Percentiles rank a stretch among this genome's conserved stretches.
Conservation (phyloP, 441 rosid species). For the Syzygium syzygioides region DNA sequence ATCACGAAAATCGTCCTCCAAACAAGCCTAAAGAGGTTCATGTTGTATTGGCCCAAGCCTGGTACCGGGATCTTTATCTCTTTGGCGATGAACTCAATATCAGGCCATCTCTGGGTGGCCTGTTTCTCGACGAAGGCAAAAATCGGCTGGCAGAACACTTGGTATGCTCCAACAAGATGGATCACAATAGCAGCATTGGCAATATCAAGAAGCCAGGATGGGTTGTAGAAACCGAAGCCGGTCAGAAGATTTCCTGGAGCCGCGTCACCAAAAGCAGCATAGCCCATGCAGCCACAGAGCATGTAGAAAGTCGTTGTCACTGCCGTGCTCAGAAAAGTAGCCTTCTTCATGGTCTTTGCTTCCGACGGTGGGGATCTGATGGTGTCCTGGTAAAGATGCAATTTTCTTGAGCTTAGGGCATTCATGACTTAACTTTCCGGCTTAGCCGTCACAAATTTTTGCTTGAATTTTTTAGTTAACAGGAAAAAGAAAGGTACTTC, state of each 20-base stretch:
- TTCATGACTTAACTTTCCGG: background rate
- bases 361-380: slow-evolving; percentile 44
- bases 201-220: slow-evolving; percentile 46
- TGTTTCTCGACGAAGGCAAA: slow-evolving; percentile 36
- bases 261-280: slow-evolving; percentile 44
- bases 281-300: slow-evolving; percentile 59
- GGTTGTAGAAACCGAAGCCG: slow-evolving; percentile 49
- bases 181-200: slow-evolving; percentile 41
- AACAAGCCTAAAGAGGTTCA: slow-evolving; percentile 30
- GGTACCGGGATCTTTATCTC: slow-evolving; percentile 25
- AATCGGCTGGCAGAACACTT: slow-evolving; percentile 42
- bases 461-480: background rate
- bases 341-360: slow-evolving; percentile 39
- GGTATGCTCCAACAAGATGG: slow-evolving; percentile 52
- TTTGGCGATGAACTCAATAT: slow-evolving; percentile 29
- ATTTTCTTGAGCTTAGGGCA: background rate
- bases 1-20: slow-evolving; percentile 32
- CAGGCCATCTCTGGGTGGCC: slow-evolving; percentile 20
- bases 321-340: slow-evolving; percentile 26
- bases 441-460: background rate
- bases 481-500: background rate
- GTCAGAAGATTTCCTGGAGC: slow-evolving; percentile 49
- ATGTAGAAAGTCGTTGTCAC: slow-evolving; percentile 49
- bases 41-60: slow-evolving; percentile 5
- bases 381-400: slow-evolving; percentile 21